Evolutionary conservation across 2,329 filamentous ascomycete species (phyloP), one percentile per base, ranked within the genome.

Genomic region (Aspergillus pseudoterreus): DNA sequence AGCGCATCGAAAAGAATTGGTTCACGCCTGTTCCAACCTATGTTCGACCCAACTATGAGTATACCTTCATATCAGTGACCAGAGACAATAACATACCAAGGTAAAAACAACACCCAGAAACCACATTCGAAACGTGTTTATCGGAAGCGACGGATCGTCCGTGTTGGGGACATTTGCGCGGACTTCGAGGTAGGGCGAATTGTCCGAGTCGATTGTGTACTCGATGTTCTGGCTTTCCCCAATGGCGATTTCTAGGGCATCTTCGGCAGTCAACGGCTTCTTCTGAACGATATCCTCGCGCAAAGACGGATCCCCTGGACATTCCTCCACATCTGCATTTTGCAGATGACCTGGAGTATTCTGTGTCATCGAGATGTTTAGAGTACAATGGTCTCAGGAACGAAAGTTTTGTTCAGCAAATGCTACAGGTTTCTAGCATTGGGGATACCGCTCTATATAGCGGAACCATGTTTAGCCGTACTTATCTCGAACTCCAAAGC

Each of bases 1-100:
- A 76, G n/a, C 74, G 69, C 35, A 77, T 65, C 3, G 69, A 70
- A 63, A 77, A 78, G 60, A 77, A 77, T 49, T 75, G 73, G 52
- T 77, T 77, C 43, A 77, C 71, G 4, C 72, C 75, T 5, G 75
- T 70, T 5, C 74, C 75, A 33, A 63, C 24, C 51, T 54, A 14
- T 8, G 6, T n/a, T 33, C 43, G 27, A 3, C 5, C 19, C 36
- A 12, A 27, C 21, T 30, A 35, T 22, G 22, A 22, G 22, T 22
- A 22, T 22, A 22, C 5, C 5, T 22, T 22, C 22, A 22, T 4
- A 42, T 49, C 41, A 53, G 17, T 17, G 14, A 36, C 9, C 11
- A 21, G 12, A n/a, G 4, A 22, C n/a, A 49, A 59, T 6, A 24
- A 63, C 60, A 47, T n/a, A 78, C 47, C 10, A 76, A 71, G 17